Evolutionary conservation across 1,284 basidiomycete species (phyloP), one percentile per base, ranked within the genome.

Genomic region (Ganoderma leucocontextum): DNA sequence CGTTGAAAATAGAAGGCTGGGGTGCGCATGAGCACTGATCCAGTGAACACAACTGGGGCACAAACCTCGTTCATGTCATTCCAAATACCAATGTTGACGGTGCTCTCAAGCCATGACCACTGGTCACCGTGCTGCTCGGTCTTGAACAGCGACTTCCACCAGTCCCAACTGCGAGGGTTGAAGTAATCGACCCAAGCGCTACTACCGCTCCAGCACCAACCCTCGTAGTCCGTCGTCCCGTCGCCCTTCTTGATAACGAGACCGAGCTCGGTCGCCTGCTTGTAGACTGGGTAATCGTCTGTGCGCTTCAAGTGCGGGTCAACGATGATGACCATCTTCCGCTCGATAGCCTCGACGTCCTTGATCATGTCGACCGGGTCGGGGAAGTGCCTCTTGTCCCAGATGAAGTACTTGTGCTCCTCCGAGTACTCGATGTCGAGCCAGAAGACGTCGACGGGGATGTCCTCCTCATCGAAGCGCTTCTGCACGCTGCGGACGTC

Each of bases 191-290:
- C 91, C 97, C 97, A 99, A 13, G 95, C 93, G 64, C 92, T 94
- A 77, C 91, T 94, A 38, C 98, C 98, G 49, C 94, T 90, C 97
- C 97, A 99, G 82, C 98, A 99, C 96, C 96, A 98, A 35, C 97
- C 97, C 77, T 98, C 96, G 77, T 95, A 97, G 80, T 99, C 95
- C 59, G 85, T 87, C 67, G 92, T 86, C 65, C 95, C 94, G 38
- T 86, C 86, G 52, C 89, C 86, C 41, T 90, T 88, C 80, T 96
- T 98, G 75, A 97, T 91, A 33, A 99, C 88, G 6, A 98, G 79
- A 60, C 87, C 91, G 36, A 90, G 85, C 6, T 97, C 94, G 29
- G 90, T 89, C 1, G 96, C 95, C 77, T 95, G 88, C 69, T 93
- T 86, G 84, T 96, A 99, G 19, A 94, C 92, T 4, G 95, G 94